phyloP scores from a whole-genome alignment of 371 early-diverging fungal genomes.

The Mortierella polycephala region DNA sequence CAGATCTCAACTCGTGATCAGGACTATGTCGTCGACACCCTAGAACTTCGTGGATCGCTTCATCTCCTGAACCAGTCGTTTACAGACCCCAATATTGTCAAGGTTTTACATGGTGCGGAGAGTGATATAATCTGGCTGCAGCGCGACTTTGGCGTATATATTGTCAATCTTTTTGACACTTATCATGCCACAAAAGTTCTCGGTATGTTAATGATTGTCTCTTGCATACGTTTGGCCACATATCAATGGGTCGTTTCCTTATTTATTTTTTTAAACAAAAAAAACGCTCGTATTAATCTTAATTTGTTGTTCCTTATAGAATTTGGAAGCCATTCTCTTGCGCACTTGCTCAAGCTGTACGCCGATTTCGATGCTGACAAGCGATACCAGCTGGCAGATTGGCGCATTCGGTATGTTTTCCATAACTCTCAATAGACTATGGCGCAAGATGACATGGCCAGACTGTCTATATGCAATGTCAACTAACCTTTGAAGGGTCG shows the following conservation, averaged over 20 bases:
- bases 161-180: slow-evolving; percentile 97
- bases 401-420: slow-evolving; percentile 82
- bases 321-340: slow-evolving; percentile 81
- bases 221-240: not conserved
- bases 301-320: slow-evolving; percentile 50
- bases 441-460: not conserved
- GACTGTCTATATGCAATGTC: too few species aligned
- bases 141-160: slow-evolving; percentile 95
- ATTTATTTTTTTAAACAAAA: too few species aligned
- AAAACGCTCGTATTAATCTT: too few species aligned
- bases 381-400: slow-evolving; percentile 95
- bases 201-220: slow-evolving; percentile 56
- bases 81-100: slow-evolving; percentile 88
- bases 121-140: slow-evolving; percentile 98
- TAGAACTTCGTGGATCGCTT: slow-evolving; percentile 83
- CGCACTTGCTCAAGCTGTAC: slow-evolving; percentile 83
- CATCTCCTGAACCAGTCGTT: slow-evolving; percentile 85
- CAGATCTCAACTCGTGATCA: slow-evolving; percentile 91
- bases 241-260: not conserved
- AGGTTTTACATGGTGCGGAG: slow-evolving; percentile 96
- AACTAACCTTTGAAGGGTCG: too few species aligned
- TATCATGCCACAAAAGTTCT: slow-evolving; percentile 91
- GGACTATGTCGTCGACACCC: slow-evolving; percentile 93
- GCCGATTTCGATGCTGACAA: slow-evolving; percentile 91
- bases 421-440: not conserved